Evolutionary conservation across 192 early-diverging fungal genomes (phyloP), one percentile per base, ranked within the genome.

Genomic region (Coemansia sp.): DNA sequence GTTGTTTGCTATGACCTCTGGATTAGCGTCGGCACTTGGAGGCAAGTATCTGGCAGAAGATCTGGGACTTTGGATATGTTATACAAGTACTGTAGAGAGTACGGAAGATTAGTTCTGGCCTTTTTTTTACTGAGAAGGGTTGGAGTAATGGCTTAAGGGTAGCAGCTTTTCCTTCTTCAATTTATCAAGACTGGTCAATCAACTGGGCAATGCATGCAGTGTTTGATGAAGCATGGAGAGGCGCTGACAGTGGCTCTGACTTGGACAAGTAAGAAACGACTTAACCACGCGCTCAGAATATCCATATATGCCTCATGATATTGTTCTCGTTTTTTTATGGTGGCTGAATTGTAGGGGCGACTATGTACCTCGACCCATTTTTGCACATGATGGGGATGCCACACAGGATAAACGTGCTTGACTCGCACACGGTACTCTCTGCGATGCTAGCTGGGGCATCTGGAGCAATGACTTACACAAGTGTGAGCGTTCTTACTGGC

Each of bases 391-490:
- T 68, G n/a, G 75, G 75, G 18, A 38, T 68, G 27, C 27, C 69
- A 28, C 58, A 28, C 14, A 23, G 51, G 49, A 59, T 58, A 22
- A 78, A 71, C 63, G 22, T 79, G 21, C 76, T 79, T 7, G 76
- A 79, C 21, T 79, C 76, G 50, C 71, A 79, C 49, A 65, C 64
- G 19, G 70, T 73, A 12, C 60, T 79, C 10, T 73, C 71, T n/a
- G 70, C 63, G 26, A 25, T 79, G 71, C 64, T 79, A 32, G 58
- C 76, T 0, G 60, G 67, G 0, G 70, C 76, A 16, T 73, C 76
- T 2, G 76, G 76, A 23, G 72, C 72, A 21, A 79, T 79, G 76
- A 71, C 76, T 23, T 79, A 73, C 58, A 73, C 76, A 21, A 73
- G 76, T 60, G 73, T 79, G 26, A 67, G 64, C 49, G 64, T 67